Conservation (phyloP, 805 yeast species). For the Wickerhamomyces tratensis region DNA sequence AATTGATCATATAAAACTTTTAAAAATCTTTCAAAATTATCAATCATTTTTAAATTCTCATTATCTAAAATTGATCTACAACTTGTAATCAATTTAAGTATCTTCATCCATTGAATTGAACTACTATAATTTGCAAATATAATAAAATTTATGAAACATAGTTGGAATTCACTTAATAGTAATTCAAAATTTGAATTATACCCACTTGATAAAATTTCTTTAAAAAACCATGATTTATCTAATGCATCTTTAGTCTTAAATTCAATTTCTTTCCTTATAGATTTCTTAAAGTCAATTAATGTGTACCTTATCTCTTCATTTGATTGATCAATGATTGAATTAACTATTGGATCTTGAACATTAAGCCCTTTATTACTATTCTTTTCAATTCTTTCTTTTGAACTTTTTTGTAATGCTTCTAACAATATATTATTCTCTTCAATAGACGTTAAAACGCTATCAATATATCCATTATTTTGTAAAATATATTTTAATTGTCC, state of each 20-base stretch:
- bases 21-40: slow-evolving; percentile 20
- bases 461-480: slow-evolving; percentile 18
- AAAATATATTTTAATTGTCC: slow-evolving; percentile 19
- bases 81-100: slow-evolving; percentile 33
- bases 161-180: slow-evolving; percentile 44
- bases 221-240: slow-evolving; percentile 56
- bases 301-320: slow-evolving; percentile 31
- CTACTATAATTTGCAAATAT: slow-evolving; percentile 56
- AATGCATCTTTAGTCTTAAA: slow-evolving; percentile 40
- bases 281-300: slow-evolving; percentile 29
- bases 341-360: slow-evolving; percentile 21
- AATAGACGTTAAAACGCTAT: slow-evolving; percentile 38
- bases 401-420: slow-evolving; percentile 25
- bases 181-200: slow-evolving; percentile 20
- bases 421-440: slow-evolving; percentile 36
- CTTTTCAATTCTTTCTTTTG: slow-evolving; percentile 9
- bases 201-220: slow-evolving; percentile 19
- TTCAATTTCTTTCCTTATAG: slow-evolving; percentile 21
- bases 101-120: slow-evolving; percentile 51
- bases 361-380: slow-evolving; percentile 1
- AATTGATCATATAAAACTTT: slow-evolving; percentile 27
- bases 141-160: slow-evolving; percentile 37
- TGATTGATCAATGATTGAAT: slow-evolving; percentile 22
- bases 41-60: slow-evolving; percentile 13
- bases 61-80: slow-evolving; percentile 11